Percentiles rank a stretch among this genome's conserved stretches.
Evolutionary conservation across 148 eudicot genomes (phyloP).

Genomic region (Dysphania ambrosioides): DNA sequence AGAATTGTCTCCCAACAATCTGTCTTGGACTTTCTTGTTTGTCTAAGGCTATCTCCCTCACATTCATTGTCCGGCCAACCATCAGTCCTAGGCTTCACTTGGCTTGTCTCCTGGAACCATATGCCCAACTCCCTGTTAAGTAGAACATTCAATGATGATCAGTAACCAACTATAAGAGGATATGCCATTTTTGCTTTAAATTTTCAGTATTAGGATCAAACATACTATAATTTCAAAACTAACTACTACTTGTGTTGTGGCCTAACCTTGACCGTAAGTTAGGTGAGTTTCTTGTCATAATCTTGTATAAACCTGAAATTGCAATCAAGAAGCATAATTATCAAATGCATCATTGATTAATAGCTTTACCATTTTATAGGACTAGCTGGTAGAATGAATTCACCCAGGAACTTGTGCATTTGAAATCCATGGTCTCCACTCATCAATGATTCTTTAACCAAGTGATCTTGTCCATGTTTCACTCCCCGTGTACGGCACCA

Average conservation of each 20-base stretch:
- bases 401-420: constrained; percentile 36
- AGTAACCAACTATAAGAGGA: not conserved
- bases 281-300: constrained; percentile 35
- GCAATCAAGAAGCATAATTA: not conserved
- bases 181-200: not conserved
- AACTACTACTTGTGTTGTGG: not conserved
- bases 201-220: not conserved
- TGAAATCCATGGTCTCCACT: constrained; percentile 32
- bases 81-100: constrained; percentile 23
- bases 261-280: constrained; percentile 35
- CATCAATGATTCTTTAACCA: constrained; percentile 30
- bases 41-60: not conserved
- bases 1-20: not conserved
- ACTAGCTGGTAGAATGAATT: not conserved
- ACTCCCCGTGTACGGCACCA: constrained; percentile 34
- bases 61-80: constrained; percentile 25
- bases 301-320: constrained; percentile 33
- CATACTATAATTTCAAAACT: not conserved
- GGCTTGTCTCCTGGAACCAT: constrained; percentile 30
- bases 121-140: constrained; percentile 15
- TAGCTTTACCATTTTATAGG: not conserved
- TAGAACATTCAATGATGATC: not conserved
- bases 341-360: too few species aligned
- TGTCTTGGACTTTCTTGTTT: not conserved
- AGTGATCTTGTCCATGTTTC: constrained; percentile 34